These are phyloP conservation scores for Cyphellophora europaea DNA, from an alignment of 2,329 filamentous ascomycete species.

Conservation along the genomic window DNA sequence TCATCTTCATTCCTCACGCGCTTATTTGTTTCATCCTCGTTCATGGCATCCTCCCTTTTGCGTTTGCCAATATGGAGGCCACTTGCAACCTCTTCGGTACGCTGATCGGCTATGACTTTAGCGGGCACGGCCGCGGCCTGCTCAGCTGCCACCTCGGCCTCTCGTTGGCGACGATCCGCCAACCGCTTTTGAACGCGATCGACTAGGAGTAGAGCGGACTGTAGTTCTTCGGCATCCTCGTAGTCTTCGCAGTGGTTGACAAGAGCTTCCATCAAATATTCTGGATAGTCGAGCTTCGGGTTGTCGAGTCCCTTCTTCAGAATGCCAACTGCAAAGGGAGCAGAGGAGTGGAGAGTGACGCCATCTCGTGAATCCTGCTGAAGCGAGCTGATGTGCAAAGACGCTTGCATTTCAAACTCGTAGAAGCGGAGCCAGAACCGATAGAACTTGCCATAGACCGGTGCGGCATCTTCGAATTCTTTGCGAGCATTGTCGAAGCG, in stretches of 20 bases:
- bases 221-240: slow-evolving; percentile 66
- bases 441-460: slow-evolving; percentile 65
- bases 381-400: slow-evolving; percentile 47
- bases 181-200: slow-evolving; percentile 59
- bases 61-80: slow-evolving; percentile 48
- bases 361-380: slow-evolving; percentile 43
- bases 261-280: slow-evolving; percentile 38
- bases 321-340: slow-evolving; percentile 65
- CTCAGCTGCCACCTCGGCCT: slow-evolving; percentile 47
- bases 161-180: slow-evolving; percentile 54
- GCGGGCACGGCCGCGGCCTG: slow-evolving; percentile 17
- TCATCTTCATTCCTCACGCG: slow-evolving; percentile 58
- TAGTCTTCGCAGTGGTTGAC: slow-evolving; percentile 69
- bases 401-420: slow-evolving; percentile 77
- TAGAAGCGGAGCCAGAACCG: slow-evolving; percentile 95
- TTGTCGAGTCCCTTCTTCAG: slow-evolving; percentile 60
- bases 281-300: slow-evolving; percentile 39
- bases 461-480: slow-evolving; percentile 64
- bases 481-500: slow-evolving; percentile 67
- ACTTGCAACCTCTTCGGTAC: slow-evolving; percentile 18
- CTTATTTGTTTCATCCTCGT: slow-evolving; percentile 40
- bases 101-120: slow-evolving; percentile 5
- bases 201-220: slow-evolving; percentile 63
- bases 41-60: slow-evolving; percentile 57
- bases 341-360: slow-evolving; percentile 51